Conservation (phyloP, 768 basidiomycete genomes). For the Russula griseocarnosa region DNA sequence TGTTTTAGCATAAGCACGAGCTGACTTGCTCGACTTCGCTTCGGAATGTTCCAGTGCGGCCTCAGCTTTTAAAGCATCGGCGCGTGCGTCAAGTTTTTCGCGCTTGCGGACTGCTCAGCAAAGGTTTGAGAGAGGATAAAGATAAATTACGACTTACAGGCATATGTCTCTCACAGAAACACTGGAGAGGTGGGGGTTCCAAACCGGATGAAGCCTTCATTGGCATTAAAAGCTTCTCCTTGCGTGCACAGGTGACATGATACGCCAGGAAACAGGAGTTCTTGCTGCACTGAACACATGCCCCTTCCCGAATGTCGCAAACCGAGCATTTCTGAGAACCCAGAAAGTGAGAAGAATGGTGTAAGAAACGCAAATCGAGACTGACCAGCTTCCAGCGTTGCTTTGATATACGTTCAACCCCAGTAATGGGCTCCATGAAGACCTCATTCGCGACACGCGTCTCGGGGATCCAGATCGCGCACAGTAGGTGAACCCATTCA, state of each 20-base stretch:
- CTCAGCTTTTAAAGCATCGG: slow-evolving; percentile 51
- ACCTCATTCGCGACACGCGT: slow-evolving; percentile 89
- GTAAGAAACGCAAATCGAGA: background rate
- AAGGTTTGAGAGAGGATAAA: background rate
- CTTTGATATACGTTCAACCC: slow-evolving; percentile 82
- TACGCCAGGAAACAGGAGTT: slow-evolving; percentile 88
- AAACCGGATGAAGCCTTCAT: slow-evolving; percentile 81
- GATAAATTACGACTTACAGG: slow-evolving; percentile 46
- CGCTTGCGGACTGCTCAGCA: slow-evolving; percentile 40
- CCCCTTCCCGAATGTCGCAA: slow-evolving; percentile 61
- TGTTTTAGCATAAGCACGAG: slow-evolving; percentile 86
- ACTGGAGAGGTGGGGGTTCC: slow-evolving; percentile 68
- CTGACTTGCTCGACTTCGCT: slow-evolving; percentile 62
- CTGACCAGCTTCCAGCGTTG: slow-evolving; percentile 91
- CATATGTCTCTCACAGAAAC: slow-evolving; percentile 88
- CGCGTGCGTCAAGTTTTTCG: slow-evolving; percentile 63
- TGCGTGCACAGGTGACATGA: slow-evolving; percentile 90
- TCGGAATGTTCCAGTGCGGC: slow-evolving; percentile 42
- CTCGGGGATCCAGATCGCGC: slow-evolving; percentile 97
- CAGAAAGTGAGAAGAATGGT: background rate
- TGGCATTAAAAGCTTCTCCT: slow-evolving; percentile 76
- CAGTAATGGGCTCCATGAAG: slow-evolving; percentile 97
- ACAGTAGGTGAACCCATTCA: slow-evolving; percentile 94
- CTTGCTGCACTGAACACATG: slow-evolving; percentile 95
- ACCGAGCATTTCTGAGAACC: slow-evolving; percentile 53